Base-by-base conservation (phyloP, 495 filamentous ascomycete species). In the Podospora australis region DNA sequence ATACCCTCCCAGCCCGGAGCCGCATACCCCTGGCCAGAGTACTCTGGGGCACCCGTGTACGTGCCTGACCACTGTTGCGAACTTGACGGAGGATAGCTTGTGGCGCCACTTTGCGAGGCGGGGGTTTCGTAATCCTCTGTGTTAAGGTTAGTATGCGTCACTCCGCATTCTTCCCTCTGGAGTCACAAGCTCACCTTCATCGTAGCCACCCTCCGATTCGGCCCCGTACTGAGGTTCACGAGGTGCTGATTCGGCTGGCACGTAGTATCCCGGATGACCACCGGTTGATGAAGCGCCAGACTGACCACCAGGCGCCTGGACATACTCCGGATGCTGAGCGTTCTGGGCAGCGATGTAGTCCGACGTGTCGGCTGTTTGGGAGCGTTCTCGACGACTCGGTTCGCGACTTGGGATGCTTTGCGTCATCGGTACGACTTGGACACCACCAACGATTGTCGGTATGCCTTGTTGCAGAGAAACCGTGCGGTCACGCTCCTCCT, bases 381-480 rank as follows among this genome's bases (percentile, higher is more conserved):
- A 58, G 36, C 64, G 64, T 34, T 69, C 63, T 35, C 67, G 61
- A 23, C 66, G 62, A 46, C 78, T 82, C 30, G 67, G 74, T 47
- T 84, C 80, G 41, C 88, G 78, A 53, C 78, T 83, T 6, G 82
- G 77, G 17, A 82, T 74, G 13, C 86, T 87, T 48, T 83, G 82
- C 28, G 86, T 83, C 86, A 94, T 95, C 2, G 94, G 92, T 22
- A 96, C 84, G n/a, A 98, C 92, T 58, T 96, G 89, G 19, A 96
- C 89, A 14, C 90, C 94, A 36, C 90, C 89, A 10, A 98, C 87
- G 19, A 91, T 66, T 1, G 88, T 95, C 13, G 90, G 86, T 47
- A 86, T 80, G n/a, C 92, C 94, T 38, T 87, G 83, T 60, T 89
- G 81, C 13, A 98, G 76, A 25, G 84, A 86, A 46, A 78, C 76